Evolutionary conservation across 2,329 filamentous ascomycete genomes (phyloP).

Genomic region (Arachnomyces sp.): DNA sequence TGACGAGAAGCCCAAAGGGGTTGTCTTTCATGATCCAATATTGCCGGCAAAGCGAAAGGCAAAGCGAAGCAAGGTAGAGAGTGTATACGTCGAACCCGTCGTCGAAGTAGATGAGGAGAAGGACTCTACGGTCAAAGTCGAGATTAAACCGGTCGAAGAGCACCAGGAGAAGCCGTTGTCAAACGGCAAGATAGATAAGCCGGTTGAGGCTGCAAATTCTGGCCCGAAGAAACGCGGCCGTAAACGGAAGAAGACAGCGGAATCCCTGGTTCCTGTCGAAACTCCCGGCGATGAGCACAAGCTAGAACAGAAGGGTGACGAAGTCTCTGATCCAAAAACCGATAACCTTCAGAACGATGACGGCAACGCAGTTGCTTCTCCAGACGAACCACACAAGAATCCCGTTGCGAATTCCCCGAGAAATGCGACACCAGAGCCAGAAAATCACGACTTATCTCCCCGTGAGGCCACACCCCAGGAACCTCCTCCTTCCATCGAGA

Average conservation of each 20-base stretch:
- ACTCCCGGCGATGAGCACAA: slow-evolving; percentile 9
- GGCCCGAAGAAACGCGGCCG: slow-evolving; percentile 37
- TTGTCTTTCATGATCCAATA: slow-evolving; percentile 6
- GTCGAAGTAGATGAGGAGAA: too few relatives aligned
- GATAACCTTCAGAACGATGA: background rate
- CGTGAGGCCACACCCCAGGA: background rate
- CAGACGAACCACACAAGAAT: background rate
- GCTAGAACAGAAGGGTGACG: too few relatives aligned
- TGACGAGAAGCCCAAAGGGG: slow-evolving; percentile 21
- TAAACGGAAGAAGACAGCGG: slow-evolving; percentile 31
- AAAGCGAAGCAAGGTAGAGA: slow-evolving; percentile 10
- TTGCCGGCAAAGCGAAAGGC: background rate
- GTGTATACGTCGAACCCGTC: too few relatives aligned
- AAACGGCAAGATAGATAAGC: too few relatives aligned
- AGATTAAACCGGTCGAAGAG: too few relatives aligned
- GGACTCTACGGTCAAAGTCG: too few relatives aligned
- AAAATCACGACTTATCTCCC: slow-evolving; percentile 1
- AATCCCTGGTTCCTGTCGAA: slow-evolving; percentile 10
- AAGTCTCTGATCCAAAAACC: too few relatives aligned
- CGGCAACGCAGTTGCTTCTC: background rate
- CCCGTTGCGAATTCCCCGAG: background rate
- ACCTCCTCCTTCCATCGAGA: slow-evolving; percentile 1
- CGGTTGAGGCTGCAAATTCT: slow-evolving; percentile 3
- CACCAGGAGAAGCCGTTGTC: too few relatives aligned
- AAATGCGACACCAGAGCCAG: background rate